These are phyloP conservation scores for Biscogniauxia mediterranea DNA, from an alignment of 2,329 filamentous ascomycete species.

Conservation along the genomic window DNA sequence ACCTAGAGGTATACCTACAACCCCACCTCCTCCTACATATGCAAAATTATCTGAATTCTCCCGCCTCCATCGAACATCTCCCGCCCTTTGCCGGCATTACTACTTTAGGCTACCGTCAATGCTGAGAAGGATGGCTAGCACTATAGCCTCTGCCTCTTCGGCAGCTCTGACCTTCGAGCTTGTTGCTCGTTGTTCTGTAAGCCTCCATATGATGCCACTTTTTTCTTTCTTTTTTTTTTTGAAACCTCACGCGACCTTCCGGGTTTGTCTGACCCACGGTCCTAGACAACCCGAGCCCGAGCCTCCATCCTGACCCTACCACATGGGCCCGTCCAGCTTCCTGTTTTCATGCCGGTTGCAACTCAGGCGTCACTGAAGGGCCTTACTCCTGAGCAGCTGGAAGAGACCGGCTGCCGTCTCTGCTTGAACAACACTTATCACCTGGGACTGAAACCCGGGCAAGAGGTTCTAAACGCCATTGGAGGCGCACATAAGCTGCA, in stretches of 20 bases:
- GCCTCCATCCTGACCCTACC: slow-evolving; percentile 85
- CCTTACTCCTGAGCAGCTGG: slow-evolving; percentile 86
- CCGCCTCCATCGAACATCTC: too few species aligned
- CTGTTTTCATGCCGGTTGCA: slow-evolving; percentile 97
- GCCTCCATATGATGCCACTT: slow-evolving; percentile 4
- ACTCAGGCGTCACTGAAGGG: slow-evolving; percentile 96
- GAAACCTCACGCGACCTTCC: neutral
- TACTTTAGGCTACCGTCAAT: slow-evolving; percentile 7
- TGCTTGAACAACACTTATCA: slow-evolving; percentile 99
- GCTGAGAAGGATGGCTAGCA: slow-evolving; percentile 46
- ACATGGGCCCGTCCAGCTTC: slow-evolving; percentile 85
- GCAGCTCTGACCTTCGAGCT: slow-evolving; percentile 77
- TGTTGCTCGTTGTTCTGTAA: slow-evolving; percentile 75
- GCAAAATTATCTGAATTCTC: neutral
- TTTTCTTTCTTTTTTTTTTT: too few species aligned
- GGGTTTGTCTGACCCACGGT: slow-evolving; percentile 10
- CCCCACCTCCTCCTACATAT: neutral
- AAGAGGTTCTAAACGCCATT: slow-evolving; percentile 80
- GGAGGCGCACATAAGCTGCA: slow-evolving; percentile 94
- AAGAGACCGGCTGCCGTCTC: slow-evolving; percentile 81
- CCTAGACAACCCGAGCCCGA: slow-evolving; percentile 87
- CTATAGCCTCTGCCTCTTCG: slow-evolving; percentile 48
- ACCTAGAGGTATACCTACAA: neutral
- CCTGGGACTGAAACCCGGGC: slow-evolving; percentile 89
- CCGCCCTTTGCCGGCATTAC: neutral